Evolutionary conservation across 768 basidiomycete species (phyloP).

Genomic region (Albatrellus ellisii): DNA sequence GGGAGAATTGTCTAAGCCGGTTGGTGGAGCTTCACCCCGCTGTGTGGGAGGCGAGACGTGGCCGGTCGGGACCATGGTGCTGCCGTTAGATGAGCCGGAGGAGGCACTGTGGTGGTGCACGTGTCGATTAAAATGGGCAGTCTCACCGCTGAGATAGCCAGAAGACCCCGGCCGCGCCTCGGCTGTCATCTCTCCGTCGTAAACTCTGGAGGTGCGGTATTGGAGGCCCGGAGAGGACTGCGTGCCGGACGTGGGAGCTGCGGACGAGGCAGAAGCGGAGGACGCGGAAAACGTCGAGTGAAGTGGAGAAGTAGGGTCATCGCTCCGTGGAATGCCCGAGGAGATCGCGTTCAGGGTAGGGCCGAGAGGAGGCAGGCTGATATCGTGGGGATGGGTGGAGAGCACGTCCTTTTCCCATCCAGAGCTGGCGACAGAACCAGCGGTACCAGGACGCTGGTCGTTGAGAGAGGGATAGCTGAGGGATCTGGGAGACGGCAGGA

Average conservation of each 20-base stretch:
- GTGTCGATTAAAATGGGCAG: conserved; percentile 4
- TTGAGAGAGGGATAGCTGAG: neutral
- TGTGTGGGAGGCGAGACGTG: conserved; percentile 5
- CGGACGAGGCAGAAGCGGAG: conserved; percentile 5
- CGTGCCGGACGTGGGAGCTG: conserved; percentile 1
- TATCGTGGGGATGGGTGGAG: conserved; percentile 1
- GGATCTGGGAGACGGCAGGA: no score
- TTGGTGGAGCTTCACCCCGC: no score
- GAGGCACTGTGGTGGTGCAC: conserved; percentile 8
- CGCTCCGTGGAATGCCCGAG: no score
- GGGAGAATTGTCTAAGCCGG: no score
- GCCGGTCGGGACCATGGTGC: neutral
- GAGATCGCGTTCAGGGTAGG: no score
- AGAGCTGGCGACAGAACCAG: conserved; percentile 10
- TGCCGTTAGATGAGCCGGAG: conserved; percentile 10
- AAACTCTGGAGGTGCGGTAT: neutral
- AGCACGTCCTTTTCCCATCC: conserved; percentile 10
- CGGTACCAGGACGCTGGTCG: conserved; percentile 9
- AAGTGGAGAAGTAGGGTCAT: conserved; percentile 8
- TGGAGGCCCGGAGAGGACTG: conserved; percentile 6
- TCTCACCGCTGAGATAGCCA: neutral
- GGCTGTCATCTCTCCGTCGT: neutral
- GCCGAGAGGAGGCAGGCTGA: no score
- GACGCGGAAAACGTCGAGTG: conserved; percentile 8
- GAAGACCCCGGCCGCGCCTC: conserved; percentile 9